These are phyloP conservation scores for Solanum dulcamara DNA, from an alignment of 257 asterid genomes.

Conservation along the genomic window DNA sequence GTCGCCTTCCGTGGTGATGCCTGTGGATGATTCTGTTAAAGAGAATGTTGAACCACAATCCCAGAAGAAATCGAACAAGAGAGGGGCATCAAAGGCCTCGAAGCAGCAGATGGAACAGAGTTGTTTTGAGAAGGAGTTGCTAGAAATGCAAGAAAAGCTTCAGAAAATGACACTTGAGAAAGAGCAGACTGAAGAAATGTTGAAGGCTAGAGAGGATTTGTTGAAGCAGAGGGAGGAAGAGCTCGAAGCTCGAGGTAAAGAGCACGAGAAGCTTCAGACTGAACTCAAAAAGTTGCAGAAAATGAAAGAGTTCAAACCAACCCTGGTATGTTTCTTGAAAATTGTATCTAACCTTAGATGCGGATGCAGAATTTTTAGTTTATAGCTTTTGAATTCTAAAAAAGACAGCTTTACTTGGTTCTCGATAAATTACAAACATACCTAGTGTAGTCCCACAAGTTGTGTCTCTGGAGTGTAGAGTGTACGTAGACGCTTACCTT, in stretches of 20 bases:
- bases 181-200: constrained; percentile 31
- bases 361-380: neutral
- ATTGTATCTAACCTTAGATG: neutral
- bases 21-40: constrained; percentile 22
- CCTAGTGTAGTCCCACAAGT: neutral
- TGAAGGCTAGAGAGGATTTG: constrained; percentile 39
- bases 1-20: constrained; percentile 16
- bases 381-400: neutral
- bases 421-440: neutral
- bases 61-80: constrained; percentile 39
- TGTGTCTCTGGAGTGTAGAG: neutral
- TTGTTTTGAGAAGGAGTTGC: constrained; percentile 60
- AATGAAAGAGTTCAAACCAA: constrained; percentile 77
- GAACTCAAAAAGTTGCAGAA: constrained; percentile 86
- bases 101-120: constrained; percentile 25
- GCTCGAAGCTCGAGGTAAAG: constrained; percentile 27
- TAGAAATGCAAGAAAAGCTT: constrained; percentile 75
- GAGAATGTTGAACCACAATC: constrained; percentile 43
- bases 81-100: constrained; percentile 41
- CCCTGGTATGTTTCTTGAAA: constrained; percentile 28
- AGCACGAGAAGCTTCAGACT: constrained; percentile 57
- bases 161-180: constrained; percentile 44
- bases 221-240: constrained; percentile 42
- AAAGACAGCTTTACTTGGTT: neutral
- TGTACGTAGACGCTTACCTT: neutral